Evolutionary conservation across 805 yeast genomes (phyloP).

Genomic region (Dipodascopsis tothii): DNA sequence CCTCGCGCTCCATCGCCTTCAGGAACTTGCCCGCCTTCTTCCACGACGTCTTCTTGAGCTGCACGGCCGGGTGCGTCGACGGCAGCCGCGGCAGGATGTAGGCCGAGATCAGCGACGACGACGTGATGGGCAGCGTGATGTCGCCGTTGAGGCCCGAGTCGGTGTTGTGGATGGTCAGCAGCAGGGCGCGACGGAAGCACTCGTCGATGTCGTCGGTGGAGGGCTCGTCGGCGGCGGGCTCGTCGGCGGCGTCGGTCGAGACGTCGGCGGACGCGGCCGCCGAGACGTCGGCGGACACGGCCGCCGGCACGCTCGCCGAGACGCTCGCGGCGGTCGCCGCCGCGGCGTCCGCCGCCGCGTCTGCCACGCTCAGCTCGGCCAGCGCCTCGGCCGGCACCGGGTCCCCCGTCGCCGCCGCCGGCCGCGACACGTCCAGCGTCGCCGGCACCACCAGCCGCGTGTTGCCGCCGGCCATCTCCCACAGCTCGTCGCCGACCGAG

Average conservation of each 20-base stretch:
- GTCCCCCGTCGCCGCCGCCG: slow-evolving; percentile 17
- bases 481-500: slow-evolving; percentile 56
- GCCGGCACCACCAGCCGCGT: slow-evolving; percentile 40
- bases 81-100: slow-evolving; percentile 70
- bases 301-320: slow-evolving; percentile 1
- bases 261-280: background rate
- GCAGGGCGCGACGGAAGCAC: slow-evolving; percentile 61
- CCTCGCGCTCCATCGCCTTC: slow-evolving; percentile 76
- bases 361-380: slow-evolving; percentile 14
- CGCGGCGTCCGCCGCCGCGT: slow-evolving; percentile 4
- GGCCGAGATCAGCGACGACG: slow-evolving; percentile 69
- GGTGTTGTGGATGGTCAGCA: slow-evolving; percentile 56
- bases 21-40: slow-evolving; percentile 79
- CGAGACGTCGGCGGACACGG: background rate
- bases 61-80: slow-evolving; percentile 24
- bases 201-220: slow-evolving; percentile 59
- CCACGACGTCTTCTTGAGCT: slow-evolving; percentile 77
- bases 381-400: slow-evolving; percentile 10
- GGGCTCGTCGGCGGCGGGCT: slow-evolving; percentile 7
- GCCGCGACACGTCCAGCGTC: slow-evolving; percentile 28
- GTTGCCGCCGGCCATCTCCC: slow-evolving; percentile 41
- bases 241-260: slow-evolving; percentile 8
- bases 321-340: background rate
- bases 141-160: slow-evolving; percentile 30
- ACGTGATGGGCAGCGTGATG: slow-evolving; percentile 55